Conservation (phyloP, 768 basidiomycete genomes). For the Mrakia gelida region DNA sequence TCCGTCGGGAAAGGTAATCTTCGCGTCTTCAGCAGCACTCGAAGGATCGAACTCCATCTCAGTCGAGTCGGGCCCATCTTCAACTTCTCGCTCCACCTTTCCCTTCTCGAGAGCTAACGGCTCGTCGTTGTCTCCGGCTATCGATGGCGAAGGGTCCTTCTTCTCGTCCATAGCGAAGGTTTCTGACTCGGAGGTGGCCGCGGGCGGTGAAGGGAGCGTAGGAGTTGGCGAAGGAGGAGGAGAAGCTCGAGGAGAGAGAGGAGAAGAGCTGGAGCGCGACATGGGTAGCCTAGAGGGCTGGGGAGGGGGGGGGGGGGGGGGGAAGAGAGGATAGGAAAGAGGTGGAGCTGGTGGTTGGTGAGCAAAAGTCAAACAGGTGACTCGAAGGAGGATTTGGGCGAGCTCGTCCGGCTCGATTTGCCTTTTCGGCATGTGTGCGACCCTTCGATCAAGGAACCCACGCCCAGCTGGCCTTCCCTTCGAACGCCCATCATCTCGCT, state of each 20-base stretch:
- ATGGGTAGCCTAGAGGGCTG: background rate
- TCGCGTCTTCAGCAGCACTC: background rate
- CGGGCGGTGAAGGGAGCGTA: background rate
- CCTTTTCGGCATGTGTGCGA: background rate
- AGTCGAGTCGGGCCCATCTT: background rate
- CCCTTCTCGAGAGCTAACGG: background rate
- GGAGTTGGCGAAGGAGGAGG: background rate
- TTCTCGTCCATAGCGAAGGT: too few relatives aligned
- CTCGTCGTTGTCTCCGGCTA: too few relatives aligned
- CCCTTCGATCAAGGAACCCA: background rate
- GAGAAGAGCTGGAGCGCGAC: background rate
- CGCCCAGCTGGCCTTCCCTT: background rate
- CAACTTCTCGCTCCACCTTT: background rate
- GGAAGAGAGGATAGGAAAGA: too few relatives aligned
- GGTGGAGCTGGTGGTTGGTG: background rate
- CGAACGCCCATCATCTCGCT: background rate
- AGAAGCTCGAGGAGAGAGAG: background rate
- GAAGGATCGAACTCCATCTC: background rate
- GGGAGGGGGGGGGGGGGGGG: too few relatives aligned
- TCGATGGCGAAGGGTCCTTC: too few relatives aligned
- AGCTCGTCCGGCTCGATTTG: background rate
- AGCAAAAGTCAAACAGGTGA: too few relatives aligned
- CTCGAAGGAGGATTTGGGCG: background rate
- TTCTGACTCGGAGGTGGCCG: background rate
- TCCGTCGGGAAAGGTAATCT: constrained; percentile 7